Conservation (phyloP, 2,329 filamentous ascomycete genomes). For the Monilinia vaccinii-corymbosi region DNA sequence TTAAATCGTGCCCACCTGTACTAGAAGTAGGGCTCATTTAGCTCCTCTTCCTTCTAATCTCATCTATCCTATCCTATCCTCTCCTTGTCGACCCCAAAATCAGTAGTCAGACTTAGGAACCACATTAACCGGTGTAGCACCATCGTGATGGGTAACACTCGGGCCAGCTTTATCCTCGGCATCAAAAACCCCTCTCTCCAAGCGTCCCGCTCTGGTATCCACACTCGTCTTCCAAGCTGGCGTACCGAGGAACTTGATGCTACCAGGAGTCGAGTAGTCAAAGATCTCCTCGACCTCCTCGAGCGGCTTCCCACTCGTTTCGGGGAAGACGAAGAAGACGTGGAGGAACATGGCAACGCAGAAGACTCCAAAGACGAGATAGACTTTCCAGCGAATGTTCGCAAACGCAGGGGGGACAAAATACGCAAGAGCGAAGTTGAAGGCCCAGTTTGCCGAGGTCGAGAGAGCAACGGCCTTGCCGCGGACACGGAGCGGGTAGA, state of each 20-base stretch:
- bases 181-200: conserved; percentile 26
- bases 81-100: neutral
- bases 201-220: conserved; percentile 14
- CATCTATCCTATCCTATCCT: neutral
- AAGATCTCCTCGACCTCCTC: conserved; percentile 45
- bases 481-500: conserved; percentile 40
- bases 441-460: conserved; percentile 42
- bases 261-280: conserved; percentile 28
- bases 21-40: neutral
- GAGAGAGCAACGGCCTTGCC: conserved; percentile 45
- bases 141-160: neutral
- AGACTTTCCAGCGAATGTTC: conserved; percentile 42
- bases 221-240: conserved; percentile 27
- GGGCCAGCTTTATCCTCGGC: conserved; percentile 22
- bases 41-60: neutral
- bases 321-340: conserved; percentile 46
- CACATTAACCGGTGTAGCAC: neutral
- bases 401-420: conserved; percentile 39
- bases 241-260: conserved; percentile 23
- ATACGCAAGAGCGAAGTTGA: conserved; percentile 41
- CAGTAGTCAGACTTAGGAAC: conserved; percentile 1
- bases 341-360: conserved; percentile 42
- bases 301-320: conserved; percentile 46
- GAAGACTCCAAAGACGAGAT: conserved; percentile 44
- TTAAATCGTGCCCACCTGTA: neutral